phyloP scores from a whole-genome alignment of 768 basidiomycete genomes.

The Paxillus rubicundulus region DNA sequence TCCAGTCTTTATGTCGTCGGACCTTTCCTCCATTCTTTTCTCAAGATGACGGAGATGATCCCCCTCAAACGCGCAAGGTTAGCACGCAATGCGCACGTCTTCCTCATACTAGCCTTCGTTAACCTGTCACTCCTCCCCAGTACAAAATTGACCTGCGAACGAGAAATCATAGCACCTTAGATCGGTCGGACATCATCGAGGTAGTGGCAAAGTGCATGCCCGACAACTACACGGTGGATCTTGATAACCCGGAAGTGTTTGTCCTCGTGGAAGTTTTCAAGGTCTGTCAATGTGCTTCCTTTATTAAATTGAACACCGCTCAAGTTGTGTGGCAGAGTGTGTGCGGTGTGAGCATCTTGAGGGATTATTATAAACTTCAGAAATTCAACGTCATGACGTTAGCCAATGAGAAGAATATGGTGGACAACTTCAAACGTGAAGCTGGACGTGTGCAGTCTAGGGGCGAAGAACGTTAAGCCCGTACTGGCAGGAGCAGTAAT shows the following conservation, averaged over 20 bases:
- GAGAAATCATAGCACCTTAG: constrained; percentile 72
- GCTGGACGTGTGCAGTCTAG: constrained; percentile 36
- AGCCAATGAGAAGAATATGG: constrained; percentile 47
- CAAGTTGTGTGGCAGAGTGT: constrained; percentile 48
- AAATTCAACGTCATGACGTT: constrained; percentile 83
- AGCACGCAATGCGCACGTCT: not conserved
- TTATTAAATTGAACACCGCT: not conserved
- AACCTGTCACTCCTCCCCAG: constrained; percentile 35
- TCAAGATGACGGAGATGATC: constrained; percentile 33
- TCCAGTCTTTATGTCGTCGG: constrained; percentile 56
- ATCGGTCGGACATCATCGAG: constrained; percentile 59
- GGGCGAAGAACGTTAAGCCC: constrained; percentile 11
- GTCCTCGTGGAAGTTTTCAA: constrained; percentile 84
- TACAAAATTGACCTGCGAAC: constrained; percentile 79
- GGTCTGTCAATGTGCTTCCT: constrained; percentile 39
- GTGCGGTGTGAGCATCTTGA: constrained; percentile 72
- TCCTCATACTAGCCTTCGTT: not conserved
- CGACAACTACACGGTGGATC: constrained; percentile 60
- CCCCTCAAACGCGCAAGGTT: constrained; percentile 45
- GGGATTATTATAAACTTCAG: constrained; percentile 65
- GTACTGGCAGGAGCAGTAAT: not conserved
- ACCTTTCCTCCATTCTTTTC: constrained; percentile 54
- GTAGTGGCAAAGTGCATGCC: constrained; percentile 72
- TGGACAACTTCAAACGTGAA: constrained; percentile 32
- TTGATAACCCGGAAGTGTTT: constrained; percentile 67